These are phyloP conservation scores for Colletotrichum lupini DNA, from an alignment of 2,329 filamentous ascomycete species.

Conservation along the genomic window DNA sequence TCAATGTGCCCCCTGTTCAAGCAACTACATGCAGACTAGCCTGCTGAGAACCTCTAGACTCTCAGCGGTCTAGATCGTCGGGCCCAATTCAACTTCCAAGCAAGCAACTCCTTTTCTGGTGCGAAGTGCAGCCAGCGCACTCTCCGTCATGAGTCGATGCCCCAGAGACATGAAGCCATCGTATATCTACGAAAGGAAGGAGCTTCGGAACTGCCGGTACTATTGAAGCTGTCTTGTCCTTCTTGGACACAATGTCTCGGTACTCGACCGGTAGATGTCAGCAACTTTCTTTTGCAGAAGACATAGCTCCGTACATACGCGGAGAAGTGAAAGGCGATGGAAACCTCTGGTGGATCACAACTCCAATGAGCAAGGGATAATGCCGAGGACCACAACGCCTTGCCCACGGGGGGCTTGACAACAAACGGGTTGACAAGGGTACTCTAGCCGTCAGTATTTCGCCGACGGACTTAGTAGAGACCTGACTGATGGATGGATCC, in stretches of 20 bases:
- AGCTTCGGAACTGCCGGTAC: neutral
- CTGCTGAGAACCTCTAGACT: neutral
- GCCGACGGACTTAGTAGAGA: neutral
- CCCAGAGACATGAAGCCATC: neutral
- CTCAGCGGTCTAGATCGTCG: neutral
- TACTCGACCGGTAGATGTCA: neutral
- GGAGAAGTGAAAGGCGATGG: neutral
- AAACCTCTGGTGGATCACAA: neutral
- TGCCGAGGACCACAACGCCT: neutral
- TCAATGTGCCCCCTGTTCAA: neutral
- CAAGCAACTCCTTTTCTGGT: neutral
- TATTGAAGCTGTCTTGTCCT: neutral
- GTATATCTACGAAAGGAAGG: neutral
- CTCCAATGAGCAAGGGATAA: neutral
- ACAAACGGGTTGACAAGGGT: neutral
- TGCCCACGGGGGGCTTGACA: neutral
- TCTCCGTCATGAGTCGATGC: too few species aligned
- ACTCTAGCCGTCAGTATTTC: neutral
- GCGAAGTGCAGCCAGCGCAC: neutral
- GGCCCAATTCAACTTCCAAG: neutral
- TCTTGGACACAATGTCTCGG: neutral
- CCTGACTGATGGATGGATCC: neutral
- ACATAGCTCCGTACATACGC: neutral
- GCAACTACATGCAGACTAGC: constrained; percentile 12
- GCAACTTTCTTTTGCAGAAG: neutral